phyloP scores from a whole-genome alignment of 805 yeast species.

The Metschnikowia sp. region DNA sequence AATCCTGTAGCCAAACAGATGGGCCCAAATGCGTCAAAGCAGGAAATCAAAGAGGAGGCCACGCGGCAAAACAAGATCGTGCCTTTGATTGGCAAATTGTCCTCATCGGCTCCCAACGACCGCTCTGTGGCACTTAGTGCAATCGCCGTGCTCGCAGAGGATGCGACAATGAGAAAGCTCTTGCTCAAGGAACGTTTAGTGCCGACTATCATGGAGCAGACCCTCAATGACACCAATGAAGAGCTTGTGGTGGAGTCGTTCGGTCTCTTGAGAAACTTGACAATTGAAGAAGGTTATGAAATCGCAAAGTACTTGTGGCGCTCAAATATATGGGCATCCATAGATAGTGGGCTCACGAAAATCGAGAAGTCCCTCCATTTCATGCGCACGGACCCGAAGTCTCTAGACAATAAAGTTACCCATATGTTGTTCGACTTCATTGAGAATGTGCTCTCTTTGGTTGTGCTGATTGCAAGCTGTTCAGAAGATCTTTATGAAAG shows the following conservation, averaged over 20 bases:
- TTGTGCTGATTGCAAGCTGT: slow-evolving; percentile 62
- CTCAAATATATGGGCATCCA: slow-evolving; percentile 65
- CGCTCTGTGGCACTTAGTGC: slow-evolving; percentile 74
- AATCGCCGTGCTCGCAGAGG: slow-evolving; percentile 68
- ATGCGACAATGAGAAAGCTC: slow-evolving; percentile 55
- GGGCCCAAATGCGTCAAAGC: slow-evolving; percentile 16
- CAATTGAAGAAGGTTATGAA: slow-evolving; percentile 86
- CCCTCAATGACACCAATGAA: slow-evolving; percentile 61
- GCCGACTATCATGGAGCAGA: slow-evolving; percentile 57
- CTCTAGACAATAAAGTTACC: slow-evolving; percentile 20
- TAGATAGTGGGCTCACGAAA: slow-evolving; percentile 51
- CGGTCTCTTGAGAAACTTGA: slow-evolving; percentile 77
- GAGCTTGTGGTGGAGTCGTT: slow-evolving; percentile 79
- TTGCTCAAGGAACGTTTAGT: slow-evolving; percentile 72
- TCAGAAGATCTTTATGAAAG: slow-evolving; percentile 47
- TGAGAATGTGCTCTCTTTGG: slow-evolving; percentile 69
- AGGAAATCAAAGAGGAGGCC: slow-evolving; percentile 41
- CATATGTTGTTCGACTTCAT: slow-evolving; percentile 59
- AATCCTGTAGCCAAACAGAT: slow-evolving; percentile 31
- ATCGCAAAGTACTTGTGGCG: slow-evolving; percentile 74
- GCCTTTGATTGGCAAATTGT: slow-evolving; percentile 65
- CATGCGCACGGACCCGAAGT: slow-evolving; percentile 24
- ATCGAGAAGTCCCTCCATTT: slow-evolving; percentile 47
- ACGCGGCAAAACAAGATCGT: slow-evolving; percentile 54
- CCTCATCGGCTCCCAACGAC: slow-evolving; percentile 64